phyloP scores from a whole-genome alignment of 2,329 filamentous ascomycete genomes.

The Colletotrichum sp. region DNA sequence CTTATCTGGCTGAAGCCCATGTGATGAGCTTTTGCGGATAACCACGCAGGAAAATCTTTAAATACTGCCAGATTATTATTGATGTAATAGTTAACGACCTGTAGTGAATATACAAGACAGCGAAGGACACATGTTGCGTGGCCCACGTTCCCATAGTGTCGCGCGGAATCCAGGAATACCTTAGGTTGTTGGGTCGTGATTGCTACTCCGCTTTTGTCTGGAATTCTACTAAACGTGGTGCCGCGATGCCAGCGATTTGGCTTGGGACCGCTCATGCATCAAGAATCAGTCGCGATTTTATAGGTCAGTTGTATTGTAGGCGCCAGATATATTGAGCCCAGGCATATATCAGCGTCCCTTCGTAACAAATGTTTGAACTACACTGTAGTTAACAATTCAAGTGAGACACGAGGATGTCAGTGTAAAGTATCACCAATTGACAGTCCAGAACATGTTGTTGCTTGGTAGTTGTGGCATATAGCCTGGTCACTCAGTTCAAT shows the following conservation, averaged over 20 bases:
- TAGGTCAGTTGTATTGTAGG: neutral
- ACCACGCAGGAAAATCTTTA: neutral
- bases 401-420: neutral
- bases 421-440: neutral
- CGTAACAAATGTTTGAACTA: neutral
- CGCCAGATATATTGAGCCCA: neutral
- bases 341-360: accelerated
- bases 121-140: neutral
- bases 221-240: too few relatives aligned
- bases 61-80: neutral
- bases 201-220: neutral
- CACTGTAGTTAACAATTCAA: neutral
- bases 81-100: neutral
- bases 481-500: too few relatives aligned
- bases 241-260: too few relatives aligned
- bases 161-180: neutral
- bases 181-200: neutral
- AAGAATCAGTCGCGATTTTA: neutral
- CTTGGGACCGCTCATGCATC: too few relatives aligned
- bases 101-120: neutral
- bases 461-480: accelerated
- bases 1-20: neutral
- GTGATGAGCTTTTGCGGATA: neutral
- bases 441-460: neutral
- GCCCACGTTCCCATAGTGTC: neutral